phyloP scores from a whole-genome alignment of 2,329 filamentous ascomycete genomes.

The Trichophyton mentagrophytes region DNA sequence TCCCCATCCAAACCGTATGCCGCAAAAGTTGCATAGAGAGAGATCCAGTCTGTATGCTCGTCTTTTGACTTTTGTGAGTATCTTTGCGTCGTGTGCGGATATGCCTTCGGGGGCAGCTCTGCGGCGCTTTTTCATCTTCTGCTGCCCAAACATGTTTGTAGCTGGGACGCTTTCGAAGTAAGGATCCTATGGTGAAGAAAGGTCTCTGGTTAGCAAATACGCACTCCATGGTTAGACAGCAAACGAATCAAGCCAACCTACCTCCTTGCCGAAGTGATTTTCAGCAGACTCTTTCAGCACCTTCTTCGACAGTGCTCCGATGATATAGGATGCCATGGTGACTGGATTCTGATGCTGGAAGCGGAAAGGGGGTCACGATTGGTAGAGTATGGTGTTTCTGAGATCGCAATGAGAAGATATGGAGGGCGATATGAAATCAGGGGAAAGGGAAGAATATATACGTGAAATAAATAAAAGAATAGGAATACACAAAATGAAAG shows the following conservation, averaged over 20 bases:
- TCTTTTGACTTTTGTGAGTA: constrained; percentile 76
- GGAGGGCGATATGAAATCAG: not conserved
- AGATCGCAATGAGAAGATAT: not conserved
- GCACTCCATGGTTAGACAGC: not conserved
- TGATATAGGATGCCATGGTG: constrained; percentile 15
- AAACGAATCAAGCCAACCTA: constrained; percentile 12
- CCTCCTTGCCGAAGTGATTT: constrained; percentile 33
- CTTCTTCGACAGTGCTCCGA: constrained; percentile 21
- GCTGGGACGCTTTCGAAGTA: constrained; percentile 76
- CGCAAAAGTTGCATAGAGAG: constrained; percentile 66
- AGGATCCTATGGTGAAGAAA: constrained; percentile 52
- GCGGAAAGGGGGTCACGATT: not conserved
- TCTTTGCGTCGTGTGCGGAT: constrained; percentile 64
- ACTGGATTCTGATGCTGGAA: not conserved
- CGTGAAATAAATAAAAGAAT: not conserved
- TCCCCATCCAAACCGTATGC: constrained; percentile 78
- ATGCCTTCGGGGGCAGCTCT: constrained; percentile 76
- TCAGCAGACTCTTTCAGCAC: constrained; percentile 27
- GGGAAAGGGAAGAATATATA: not conserved
- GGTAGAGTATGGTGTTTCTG: not conserved
- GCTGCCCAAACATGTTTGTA: constrained; percentile 51
- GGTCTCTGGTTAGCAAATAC: not conserved
- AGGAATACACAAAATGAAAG: not conserved
- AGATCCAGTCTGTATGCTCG: constrained; percentile 78
- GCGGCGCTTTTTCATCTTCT: constrained; percentile 66